Evolutionary conservation across 805 yeast genomes (phyloP).

Genomic region (Metschnikowia colocasiae): DNA sequence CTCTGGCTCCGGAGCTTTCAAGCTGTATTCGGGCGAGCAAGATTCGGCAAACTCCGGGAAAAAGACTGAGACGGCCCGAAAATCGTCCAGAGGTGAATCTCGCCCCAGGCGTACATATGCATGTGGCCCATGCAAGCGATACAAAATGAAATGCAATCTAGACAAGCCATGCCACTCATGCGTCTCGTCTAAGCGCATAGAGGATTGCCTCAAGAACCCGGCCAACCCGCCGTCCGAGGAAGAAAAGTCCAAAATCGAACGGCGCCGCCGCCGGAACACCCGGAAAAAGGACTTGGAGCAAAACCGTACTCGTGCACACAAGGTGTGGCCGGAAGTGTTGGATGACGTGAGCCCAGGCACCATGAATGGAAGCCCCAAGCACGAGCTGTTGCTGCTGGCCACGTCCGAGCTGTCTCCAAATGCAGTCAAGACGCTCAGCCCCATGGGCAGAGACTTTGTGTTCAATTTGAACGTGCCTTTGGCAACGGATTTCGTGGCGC

Average conservation of each 20-base stretch:
- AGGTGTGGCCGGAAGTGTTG: background rate
- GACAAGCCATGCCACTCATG: slow-evolving; percentile 47
- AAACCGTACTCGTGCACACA: background rate
- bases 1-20: background rate
- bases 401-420: slow-evolving; percentile 4
- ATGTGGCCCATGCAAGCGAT: slow-evolving; percentile 54
- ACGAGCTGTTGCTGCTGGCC: slow-evolving; percentile 2
- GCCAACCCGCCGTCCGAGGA: slow-evolving; percentile 45
- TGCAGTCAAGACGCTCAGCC: slow-evolving; percentile 1
- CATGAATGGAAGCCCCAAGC: background rate
- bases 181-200: slow-evolving; percentile 32
- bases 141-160: slow-evolving; percentile 52
- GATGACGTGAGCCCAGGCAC: background rate
- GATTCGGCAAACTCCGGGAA: background rate
- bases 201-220: slow-evolving; percentile 38
- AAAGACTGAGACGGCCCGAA: background rate
- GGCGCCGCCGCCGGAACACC: slow-evolving; percentile 23
- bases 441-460: background rate
- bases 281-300: slow-evolving; percentile 1
- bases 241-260: slow-evolving; percentile 30
- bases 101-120: slow-evolving; percentile 46
- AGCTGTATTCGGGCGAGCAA: background rate
- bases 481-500: slow-evolving; percentile 10
- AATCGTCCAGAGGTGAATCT: slow-evolving; percentile 1
- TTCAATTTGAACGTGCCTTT: slow-evolving; percentile 8